Conservation (phyloP, 495 filamentous ascomycete genomes). For the Neurospora sp. region DNA sequence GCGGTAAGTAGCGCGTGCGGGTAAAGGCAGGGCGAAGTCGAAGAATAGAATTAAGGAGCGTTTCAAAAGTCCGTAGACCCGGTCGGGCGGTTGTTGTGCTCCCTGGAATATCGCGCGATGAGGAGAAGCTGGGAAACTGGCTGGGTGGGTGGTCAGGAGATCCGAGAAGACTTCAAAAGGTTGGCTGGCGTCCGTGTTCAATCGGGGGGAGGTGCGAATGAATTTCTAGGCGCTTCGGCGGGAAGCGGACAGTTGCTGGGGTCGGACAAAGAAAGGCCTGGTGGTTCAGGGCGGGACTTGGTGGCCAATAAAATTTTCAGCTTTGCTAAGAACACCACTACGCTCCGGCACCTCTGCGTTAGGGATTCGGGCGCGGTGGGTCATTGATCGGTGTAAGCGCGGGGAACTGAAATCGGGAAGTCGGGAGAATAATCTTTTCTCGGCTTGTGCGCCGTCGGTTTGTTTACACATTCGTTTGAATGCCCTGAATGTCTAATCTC, state of each 20-base stretch:
- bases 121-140: background rate
- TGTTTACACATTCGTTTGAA: background rate
- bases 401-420: background rate
- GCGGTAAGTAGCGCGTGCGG: background rate
- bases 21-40: background rate
- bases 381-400: background rate
- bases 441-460: background rate
- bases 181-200: background rate
- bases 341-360: background rate
- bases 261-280: too few species aligned
- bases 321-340: background rate
- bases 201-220: too few species aligned
- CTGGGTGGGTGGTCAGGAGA: background rate
- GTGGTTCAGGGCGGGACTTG: slow-evolving; percentile 1
- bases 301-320: slow-evolving; percentile 14
- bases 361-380: background rate
- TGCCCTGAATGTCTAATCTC: background rate
- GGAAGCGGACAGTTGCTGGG: too few species aligned
- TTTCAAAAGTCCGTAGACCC: slow-evolving; percentile 1
- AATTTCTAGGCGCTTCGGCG: too few species aligned
- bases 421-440: background rate
- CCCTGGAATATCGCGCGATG: background rate
- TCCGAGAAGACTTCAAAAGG: background rate
- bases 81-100: background rate
- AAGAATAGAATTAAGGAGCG: background rate